Conservation (phyloP, 805 yeast genomes). For the Metschnikowia vanudenii region DNA sequence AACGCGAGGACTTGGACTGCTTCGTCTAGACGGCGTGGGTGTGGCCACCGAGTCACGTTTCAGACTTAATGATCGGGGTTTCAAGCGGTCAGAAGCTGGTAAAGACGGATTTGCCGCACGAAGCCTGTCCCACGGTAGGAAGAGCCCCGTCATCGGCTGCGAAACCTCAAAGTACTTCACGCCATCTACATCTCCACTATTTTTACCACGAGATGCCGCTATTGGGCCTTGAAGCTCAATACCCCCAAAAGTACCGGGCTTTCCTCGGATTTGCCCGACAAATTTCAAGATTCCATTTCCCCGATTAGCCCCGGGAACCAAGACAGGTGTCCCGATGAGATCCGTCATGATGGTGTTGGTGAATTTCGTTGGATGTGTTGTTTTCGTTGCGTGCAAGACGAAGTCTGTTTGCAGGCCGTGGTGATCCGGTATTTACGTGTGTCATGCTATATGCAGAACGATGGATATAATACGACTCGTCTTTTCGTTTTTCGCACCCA, state of each 20-base stretch:
- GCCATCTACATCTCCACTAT: constrained; percentile 81
- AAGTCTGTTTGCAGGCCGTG: too few relatives aligned
- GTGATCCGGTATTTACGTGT: constrained; percentile 5
- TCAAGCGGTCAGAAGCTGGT: constrained; percentile 5
- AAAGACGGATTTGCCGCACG: constrained; percentile 35
- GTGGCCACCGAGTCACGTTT: constrained; percentile 13
- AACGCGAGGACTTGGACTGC: constrained; percentile 7
- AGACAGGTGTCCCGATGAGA: constrained; percentile 34
- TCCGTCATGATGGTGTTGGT: constrained; percentile 24
- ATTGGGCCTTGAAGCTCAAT: constrained; percentile 71
- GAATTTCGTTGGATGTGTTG: background rate
- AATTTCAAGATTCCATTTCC: constrained; percentile 63
- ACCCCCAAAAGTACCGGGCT: constrained; percentile 79
- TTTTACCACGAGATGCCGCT: constrained; percentile 67
- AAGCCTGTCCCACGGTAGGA: constrained; percentile 56
- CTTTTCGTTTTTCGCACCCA: too few relatives aligned
- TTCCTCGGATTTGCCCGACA: constrained; percentile 71
- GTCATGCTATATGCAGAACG: constrained; percentile 1
- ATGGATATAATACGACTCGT: too few relatives aligned
- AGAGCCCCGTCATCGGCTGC: constrained; percentile 69
- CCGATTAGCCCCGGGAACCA: constrained; percentile 64
- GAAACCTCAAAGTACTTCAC: constrained; percentile 63
- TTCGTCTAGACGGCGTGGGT: constrained; percentile 14
- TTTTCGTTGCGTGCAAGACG: too few relatives aligned
- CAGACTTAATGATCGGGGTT: constrained; percentile 7